These are phyloP conservation scores for Lipomyces starkeyi DNA, from an alignment of 805 yeast species.

Conservation along the genomic window DNA sequence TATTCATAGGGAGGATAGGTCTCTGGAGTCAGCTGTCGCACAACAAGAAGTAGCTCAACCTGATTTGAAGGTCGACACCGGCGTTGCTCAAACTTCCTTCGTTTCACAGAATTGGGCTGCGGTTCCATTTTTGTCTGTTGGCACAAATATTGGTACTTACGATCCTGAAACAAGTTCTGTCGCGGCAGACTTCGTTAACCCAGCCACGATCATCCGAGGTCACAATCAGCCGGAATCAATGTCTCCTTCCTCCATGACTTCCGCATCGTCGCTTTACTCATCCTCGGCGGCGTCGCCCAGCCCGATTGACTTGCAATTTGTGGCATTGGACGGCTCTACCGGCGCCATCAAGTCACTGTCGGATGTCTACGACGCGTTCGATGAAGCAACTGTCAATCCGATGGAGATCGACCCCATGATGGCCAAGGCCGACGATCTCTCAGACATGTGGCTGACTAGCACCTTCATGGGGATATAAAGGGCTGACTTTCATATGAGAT, in stretches of 20 bases:
- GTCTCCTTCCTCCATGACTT: conserved; percentile 35
- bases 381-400: conserved; percentile 8
- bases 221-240: conserved; percentile 17
- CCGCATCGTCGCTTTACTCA: conserved; percentile 27
- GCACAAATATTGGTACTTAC: background rate
- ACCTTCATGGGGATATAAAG: conserved; percentile 20
- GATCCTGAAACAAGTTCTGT: background rate
- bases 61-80: background rate
- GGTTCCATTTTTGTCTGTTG: background rate
- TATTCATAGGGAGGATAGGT: conserved; percentile 1
- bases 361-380: conserved; percentile 2
- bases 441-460: conserved; percentile 29
- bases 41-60: background rate
- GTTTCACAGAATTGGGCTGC: conserved; percentile 1
- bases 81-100: background rate
- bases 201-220: conserved; percentile 30
- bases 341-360: background rate
- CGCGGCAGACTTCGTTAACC: conserved; percentile 13
- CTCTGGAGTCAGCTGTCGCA: background rate
- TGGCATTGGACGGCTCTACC: conserved; percentile 1
- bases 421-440: conserved; percentile 17
- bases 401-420: conserved; percentile 10
- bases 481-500: background rate
- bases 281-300: conserved; percentile 25
- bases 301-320: conserved; percentile 22